Evolutionary conservation across 371 early-diverging fungal species (phyloP), one percentile per base, ranked within the genome.

Genomic region (Amoeboaphelidium protococcarum): DNA sequence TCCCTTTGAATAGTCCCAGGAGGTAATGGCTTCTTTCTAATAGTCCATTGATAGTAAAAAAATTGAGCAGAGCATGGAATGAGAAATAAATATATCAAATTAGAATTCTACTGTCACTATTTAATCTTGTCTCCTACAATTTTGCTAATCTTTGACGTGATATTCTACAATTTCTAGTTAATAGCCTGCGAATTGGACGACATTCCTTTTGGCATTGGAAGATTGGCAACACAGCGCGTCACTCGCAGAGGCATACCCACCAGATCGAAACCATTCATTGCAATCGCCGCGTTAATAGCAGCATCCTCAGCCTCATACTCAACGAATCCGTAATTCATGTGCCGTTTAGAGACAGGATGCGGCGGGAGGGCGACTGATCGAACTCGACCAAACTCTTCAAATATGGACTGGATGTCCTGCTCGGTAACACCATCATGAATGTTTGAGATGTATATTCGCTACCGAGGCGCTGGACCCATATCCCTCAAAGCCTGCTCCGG

Each of bases 221-320:
- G n/a, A n/a, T n/a, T n/a, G n/a, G n/a, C n/a, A n/a, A n/a, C n/a
- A n/a, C n/a, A n/a, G n/a, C n/a, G n/a, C n/a, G n/a, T 51, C 19
- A 80, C 75, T 23, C 71, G 69, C 49, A 84, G 63, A 21, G 57
- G 61, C 51, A 69, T 51, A 40, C 76, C 78, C 19, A 75, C 76
- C 42, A 84, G 58, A 55, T 72, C 73, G 48, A 84, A 77, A 37
- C 68, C 65, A 50, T 78, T 72, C 78, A 82, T 74, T 19, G 75
- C 64, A 22, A 59, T 50, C 2, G 73, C 67, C 2, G 79, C 68
- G 23, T 67, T 64, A 44, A 47, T 52, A 3, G 77, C 74, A 10
- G 66, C 56, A 1, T 44, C 47, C n/a, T 61, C 61, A 1, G 60
- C 60, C 13, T 60, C 69, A 59, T 71, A 80, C 59, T 79, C 75